These are phyloP conservation scores for Symmetrospora coprosmae DNA, from an alignment of 768 basidiomycete genomes.

Conservation along the genomic window DNA sequence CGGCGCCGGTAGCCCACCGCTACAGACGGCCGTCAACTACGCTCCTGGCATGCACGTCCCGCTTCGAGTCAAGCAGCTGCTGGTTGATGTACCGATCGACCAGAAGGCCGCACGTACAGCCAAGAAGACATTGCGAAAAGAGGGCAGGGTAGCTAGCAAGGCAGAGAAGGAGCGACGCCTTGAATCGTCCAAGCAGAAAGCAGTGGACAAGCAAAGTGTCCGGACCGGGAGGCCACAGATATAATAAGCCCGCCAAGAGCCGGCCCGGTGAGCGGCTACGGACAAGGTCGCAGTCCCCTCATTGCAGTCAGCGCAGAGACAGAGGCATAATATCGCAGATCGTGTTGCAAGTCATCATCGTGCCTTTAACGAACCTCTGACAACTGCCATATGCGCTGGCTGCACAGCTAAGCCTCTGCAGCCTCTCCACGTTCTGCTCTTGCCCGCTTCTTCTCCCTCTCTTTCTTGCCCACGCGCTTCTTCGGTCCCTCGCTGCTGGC, in stretches of 20 bases:
- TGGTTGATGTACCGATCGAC: neutral
- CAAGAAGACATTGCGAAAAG: neutral
- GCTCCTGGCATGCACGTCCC: neutral
- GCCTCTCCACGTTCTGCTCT: neutral
- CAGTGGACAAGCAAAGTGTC: neutral
- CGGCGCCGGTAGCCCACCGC: neutral
- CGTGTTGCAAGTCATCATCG: no score
- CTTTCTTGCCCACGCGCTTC: constrained; percentile 24
- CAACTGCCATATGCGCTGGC: no score
- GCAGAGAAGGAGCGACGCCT: neutral
- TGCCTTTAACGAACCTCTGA: no score
- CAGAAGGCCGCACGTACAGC: neutral
- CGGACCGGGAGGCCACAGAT: neutral
- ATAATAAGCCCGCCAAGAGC: no score
- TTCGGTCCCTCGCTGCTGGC: neutral
- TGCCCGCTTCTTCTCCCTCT: constrained; percentile 13
- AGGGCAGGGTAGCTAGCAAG: neutral
- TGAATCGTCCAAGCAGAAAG: neutral
- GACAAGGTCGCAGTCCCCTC: no score
- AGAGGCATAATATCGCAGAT: no score
- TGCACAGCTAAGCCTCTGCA: no score
- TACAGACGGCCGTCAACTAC: no score
- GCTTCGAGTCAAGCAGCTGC: neutral
- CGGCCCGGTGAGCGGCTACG: no score
- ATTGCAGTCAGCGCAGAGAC: no score